Conservation (phyloP, 768 basidiomycete genomes). For the Leccinum subgranulosum region DNA sequence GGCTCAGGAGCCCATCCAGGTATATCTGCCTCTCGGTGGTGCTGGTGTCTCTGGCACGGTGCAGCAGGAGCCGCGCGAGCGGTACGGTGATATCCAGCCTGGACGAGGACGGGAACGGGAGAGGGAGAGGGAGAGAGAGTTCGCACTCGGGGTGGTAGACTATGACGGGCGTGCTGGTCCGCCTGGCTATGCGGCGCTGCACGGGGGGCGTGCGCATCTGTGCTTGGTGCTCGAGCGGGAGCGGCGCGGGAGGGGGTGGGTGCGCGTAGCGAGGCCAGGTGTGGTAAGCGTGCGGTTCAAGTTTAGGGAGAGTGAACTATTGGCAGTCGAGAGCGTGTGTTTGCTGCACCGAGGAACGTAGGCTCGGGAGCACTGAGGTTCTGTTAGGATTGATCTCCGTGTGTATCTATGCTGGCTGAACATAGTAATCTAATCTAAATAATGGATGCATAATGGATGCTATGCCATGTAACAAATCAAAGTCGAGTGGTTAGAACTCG, state of each 20-base stretch:
- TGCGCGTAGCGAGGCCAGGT: constrained; percentile 20
- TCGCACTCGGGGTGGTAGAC: constrained; percentile 21
- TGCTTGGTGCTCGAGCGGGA: constrained; percentile 25
- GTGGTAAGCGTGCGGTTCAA: constrained; percentile 18
- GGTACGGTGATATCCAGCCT: background rate
- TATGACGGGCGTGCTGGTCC: constrained; percentile 22
- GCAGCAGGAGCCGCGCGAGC: constrained; percentile 3
- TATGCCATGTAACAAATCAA: too few relatives aligned
- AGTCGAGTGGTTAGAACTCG: constrained; percentile 29
- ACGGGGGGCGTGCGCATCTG: constrained; percentile 14
- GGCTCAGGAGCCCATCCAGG: constrained; percentile 21
- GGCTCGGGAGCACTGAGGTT: background rate
- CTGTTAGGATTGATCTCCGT: too few relatives aligned
- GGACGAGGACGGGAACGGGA: constrained; percentile 8
- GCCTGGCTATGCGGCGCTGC: constrained; percentile 18
- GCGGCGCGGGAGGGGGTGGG: constrained; percentile 18
- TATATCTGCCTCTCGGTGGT: constrained; percentile 5
- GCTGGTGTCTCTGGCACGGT: background rate
- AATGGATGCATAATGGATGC: too few relatives aligned
- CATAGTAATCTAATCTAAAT: too few relatives aligned
- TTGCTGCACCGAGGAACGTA: constrained; percentile 17
- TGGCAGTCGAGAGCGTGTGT: constrained; percentile 21
- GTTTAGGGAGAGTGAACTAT: constrained; percentile 20
- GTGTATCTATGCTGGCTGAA: too few relatives aligned
- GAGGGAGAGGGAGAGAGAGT: constrained; percentile 11